Base-by-base conservation (phyloP, 768 basidiomycete genomes). In the Rhodocollybia butyracea region DNA sequence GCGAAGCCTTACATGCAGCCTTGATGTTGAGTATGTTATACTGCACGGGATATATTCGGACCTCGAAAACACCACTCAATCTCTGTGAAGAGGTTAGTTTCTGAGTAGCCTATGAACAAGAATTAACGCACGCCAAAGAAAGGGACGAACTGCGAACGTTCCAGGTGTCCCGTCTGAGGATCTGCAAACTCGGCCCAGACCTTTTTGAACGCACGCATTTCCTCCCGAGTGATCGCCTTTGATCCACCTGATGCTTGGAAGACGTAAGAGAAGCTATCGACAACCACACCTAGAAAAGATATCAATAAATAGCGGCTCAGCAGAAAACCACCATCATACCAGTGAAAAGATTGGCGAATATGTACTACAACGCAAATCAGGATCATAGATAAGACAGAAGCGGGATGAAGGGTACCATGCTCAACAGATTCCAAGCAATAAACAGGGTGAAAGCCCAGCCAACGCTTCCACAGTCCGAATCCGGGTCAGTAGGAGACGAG, bases 261-360 rank as follows among this genome's bases (percentile, higher is more conserved):
- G 7, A 97, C 91, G 68, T 95, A 97, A 19, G 92, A 91, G 70
- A 98, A 98, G 65, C 88, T 94, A 70, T 98, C 89, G 61, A 96
- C 94, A 52, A 96, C 88, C 58, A 95, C 91, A 89, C 86, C 85
- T 84, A 55, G 11, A 24, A 54, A 2, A 43, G 19, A 46, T 39
- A 5, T 6, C 30, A 2, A 29, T 22, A 22, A 27, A 12, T 27
- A 31, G n/a, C 29, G 46, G 52, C 13, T 27, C 10, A 30, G 13
- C 15, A n/a, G 10, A 21, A 24, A 3, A 15, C 42, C 7, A 55
- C 27, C 30, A 32, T 5, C 73, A 56, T 61, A 88, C 91, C 92
- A 70, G 92, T 94, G 68, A 95, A 95, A 86, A 97, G 85, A 72
- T 96, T 97, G 60, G 90, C 82, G 68, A 98, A 94, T 63, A 98